Evolutionary conservation across 257 asterid species (phyloP), one percentile per base, ranked within the genome.

Genomic region (Thymus quinquecostatus): DNA sequence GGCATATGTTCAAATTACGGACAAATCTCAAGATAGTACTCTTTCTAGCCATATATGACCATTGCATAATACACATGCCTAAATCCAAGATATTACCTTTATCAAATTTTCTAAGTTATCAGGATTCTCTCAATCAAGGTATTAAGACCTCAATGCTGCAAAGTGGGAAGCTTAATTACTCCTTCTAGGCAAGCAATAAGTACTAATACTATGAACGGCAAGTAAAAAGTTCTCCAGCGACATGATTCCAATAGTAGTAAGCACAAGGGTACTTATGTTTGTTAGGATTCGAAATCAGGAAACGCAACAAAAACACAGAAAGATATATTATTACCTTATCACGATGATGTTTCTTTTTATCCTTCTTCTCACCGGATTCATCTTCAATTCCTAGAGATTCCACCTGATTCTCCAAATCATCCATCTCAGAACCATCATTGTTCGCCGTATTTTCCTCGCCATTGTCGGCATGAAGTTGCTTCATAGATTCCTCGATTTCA

Each of bases 271-370:
- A 21, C 21, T 21, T 21, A 21, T 21, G 21, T 21, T 21, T 21
- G 0, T 21, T 21, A 21, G 21, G 21, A 36, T 36, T 71, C 28
- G 61, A 28, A 51, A 48, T 12, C 29, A 76, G 14, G 57, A 76
- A 6, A 34, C 7, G 36, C 61, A 64, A 58, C 1, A 50, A 71
- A 38, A 11, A 27, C 7, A 60, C 51, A 50, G 38, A 64, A 8
- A 63, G 49, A 69, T 58, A 60, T 44, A 64, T 55, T 1, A 1
- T 38, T 68, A 94, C 98, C 97, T 87, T 92, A 74, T 89, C 97
- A 6, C 89, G 91, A 27, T 6, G 74, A 28, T 45, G 78, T 77
- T 86, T 88, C 82, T 78, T 87, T 70, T 81, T 86, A 58, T 75
- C 87, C 63, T 70, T 85, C 83, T 74, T 83, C 66, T 79, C 90